Evolutionary conservation across 2,329 filamentous ascomycete genomes (phyloP).

Genomic region (Alternaria brassicicola): DNA sequence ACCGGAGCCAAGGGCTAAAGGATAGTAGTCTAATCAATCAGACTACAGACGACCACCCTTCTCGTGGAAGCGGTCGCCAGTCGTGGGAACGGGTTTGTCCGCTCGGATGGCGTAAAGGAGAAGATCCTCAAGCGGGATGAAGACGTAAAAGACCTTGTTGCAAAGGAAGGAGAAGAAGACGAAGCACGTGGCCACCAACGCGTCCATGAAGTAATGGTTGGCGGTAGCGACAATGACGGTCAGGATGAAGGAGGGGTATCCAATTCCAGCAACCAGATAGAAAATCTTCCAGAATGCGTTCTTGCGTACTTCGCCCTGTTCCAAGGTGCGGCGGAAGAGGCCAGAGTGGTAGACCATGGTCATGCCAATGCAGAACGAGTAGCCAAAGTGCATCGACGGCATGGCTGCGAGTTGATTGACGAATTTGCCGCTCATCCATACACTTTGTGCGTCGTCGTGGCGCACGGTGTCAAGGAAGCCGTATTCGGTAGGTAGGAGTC

Average conservation of each 20-base stretch:
- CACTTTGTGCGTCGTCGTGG: constrained; percentile 54
- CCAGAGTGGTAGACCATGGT: constrained; percentile 62
- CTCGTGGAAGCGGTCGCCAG: constrained; percentile 54
- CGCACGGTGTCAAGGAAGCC: constrained; percentile 56
- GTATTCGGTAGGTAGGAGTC: constrained; percentile 53
- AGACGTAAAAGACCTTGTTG: constrained; percentile 58
- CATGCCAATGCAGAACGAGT: constrained; percentile 60
- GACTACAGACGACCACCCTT: constrained; percentile 40
- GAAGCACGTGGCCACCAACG: constrained; percentile 57
- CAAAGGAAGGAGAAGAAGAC: constrained; percentile 56
- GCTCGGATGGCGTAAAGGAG: constrained; percentile 56
- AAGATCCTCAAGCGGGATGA: constrained; percentile 60
- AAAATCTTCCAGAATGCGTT: constrained; percentile 51
- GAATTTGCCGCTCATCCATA: constrained; percentile 55
- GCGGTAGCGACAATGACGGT: constrained; percentile 66
- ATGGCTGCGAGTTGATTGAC: constrained; percentile 56
- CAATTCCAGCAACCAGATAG: constrained; percentile 56
- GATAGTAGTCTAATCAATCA: not conserved
- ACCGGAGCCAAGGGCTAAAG: not conserved
- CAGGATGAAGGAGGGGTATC: constrained; percentile 61
- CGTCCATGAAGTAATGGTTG: constrained; percentile 67
- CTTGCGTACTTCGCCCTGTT: constrained; percentile 52
- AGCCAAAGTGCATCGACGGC: constrained; percentile 62
- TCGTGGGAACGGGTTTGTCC: constrained; percentile 62
- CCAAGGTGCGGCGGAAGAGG: constrained; percentile 52